These are phyloP conservation scores for Fusarium tupiense DNA, from an alignment of 2,329 filamentous ascomycete genomes.

Conservation along the genomic window DNA sequence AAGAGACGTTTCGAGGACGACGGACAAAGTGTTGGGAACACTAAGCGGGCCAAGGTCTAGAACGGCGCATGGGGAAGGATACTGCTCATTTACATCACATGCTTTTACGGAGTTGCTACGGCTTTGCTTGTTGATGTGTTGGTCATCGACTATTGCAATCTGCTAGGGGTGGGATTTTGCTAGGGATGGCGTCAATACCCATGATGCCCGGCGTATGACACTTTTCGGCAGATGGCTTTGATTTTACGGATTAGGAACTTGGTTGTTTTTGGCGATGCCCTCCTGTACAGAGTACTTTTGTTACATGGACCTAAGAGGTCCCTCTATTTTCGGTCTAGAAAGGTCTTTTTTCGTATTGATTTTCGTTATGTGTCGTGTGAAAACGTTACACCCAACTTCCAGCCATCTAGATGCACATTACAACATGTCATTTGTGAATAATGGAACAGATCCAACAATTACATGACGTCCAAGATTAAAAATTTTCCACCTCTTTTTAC, in stretches of 20 bases:
- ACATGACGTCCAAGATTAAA: neutral
- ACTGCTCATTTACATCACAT: slow-evolving; percentile 16
- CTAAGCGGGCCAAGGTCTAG: slow-evolving; percentile 36
- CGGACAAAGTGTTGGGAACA: slow-evolving; percentile 14
- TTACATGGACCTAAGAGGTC: neutral
- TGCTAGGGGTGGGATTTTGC: slow-evolving; percentile 17
- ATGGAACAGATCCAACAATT: neutral
- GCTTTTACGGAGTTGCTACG: slow-evolving; percentile 21
- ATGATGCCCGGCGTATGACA: slow-evolving; percentile 34
- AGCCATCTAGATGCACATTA: slow-evolving; percentile 14
- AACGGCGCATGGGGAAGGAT: slow-evolving; percentile 3
- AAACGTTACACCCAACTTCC: slow-evolving; percentile 34
- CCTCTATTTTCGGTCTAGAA: slow-evolving; percentile 17
- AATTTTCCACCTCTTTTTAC: slow-evolving; percentile 16
- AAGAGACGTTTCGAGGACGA: slow-evolving; percentile 30
- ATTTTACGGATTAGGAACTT: slow-evolving; percentile 13
- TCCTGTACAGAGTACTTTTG: neutral
- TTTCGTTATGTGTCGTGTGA: slow-evolving; percentile 38
- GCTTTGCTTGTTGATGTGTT: neutral
- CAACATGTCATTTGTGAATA: slow-evolving; percentile 19
- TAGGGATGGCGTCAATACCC: slow-evolving; percentile 39
- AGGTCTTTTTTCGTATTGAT: slow-evolving; percentile 37
- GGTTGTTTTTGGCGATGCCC: neutral
- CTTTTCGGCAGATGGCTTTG: slow-evolving; percentile 20
- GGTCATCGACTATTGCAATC: slow-evolving; percentile 12